Evolutionary conservation across 257 asterid species (phyloP), one percentile per base, ranked within the genome.

Genomic region (Euphrasia confusa): DNA sequence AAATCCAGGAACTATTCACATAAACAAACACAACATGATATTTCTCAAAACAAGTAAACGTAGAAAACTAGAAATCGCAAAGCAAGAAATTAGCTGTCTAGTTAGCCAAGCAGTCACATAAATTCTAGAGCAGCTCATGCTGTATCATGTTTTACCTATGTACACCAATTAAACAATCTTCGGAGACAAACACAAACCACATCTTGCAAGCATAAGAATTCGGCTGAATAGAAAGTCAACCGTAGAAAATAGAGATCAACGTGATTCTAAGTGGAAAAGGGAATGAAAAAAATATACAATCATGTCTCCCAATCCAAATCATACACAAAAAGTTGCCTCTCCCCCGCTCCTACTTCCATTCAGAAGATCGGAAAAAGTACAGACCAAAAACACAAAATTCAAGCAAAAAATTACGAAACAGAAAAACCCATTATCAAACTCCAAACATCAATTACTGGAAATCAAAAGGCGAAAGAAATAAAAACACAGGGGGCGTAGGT

Each of bases 1-100:
- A n/a, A n/a, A 74, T 55, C 42, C 79, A 71, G 96, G 94, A 59
- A 81, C 99, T 91, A 70, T 40, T 61, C 74, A 73, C 58, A 44
- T 37, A 37, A 10, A 30, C 12, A 62, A 24, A 61, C 66, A 56
- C 9, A 64, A 58, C 24, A 56, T 2, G 32, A 54, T 7, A 8
- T 39, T 10, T 45, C 54, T 8, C 28, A 53, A n/a, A 45, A 37
- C 21, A 15, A 33, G 33, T 21, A 12, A 61, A 45, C 10, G 12
- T 11, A 27, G 14, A 37, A 35, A 62, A 42, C 69, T 35, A 10
- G 7, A 45, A 64, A 35, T 35, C n/a, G n/a, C n/a, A n/a, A n/a
- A n/a, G n/a, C n/a, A n/a, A n/a, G n/a, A n/a, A n/a, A n/a, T n/a
- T 37, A 9, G 42, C 9, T 8, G 10, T 10, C 37, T 42, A 37